Conservation (phyloP, 805 yeast species). For the Lipomyces chichibuensis region DNA sequence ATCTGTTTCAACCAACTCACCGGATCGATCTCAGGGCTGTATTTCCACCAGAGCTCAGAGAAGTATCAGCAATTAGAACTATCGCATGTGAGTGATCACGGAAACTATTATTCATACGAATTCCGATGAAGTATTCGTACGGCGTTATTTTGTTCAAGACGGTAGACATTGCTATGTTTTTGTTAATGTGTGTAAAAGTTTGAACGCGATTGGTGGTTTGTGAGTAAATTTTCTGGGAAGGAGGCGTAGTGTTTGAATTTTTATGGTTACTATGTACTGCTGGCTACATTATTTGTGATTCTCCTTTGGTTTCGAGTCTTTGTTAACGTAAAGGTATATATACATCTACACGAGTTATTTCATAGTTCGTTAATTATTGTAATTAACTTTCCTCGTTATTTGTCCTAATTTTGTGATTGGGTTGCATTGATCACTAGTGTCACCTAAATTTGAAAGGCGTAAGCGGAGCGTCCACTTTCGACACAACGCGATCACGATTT, state of each 20-base stretch:
- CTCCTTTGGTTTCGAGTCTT: neutral
- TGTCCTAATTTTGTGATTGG: too few species aligned
- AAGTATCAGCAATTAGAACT: constrained; percentile 77
- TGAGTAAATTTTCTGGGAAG: neutral
- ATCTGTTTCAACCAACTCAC: constrained; percentile 76
- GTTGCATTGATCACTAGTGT: neutral
- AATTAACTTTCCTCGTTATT: neutral
- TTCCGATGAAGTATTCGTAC: constrained; percentile 25
- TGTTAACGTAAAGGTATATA: neutral
- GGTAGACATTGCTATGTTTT: neutral
- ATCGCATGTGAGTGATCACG: constrained; percentile 35
- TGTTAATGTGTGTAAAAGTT: neutral
- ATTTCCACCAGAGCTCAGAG: constrained; percentile 79
- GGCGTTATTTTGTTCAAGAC: neutral
- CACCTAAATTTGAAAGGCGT: neutral
- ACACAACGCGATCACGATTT: neutral
- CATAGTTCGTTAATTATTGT: too few species aligned
- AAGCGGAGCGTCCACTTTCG: neutral
- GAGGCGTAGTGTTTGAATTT: neutral
- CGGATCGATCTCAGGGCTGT: constrained; percentile 78
- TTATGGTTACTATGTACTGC: neutral
- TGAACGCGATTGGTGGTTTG: neutral
- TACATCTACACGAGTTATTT: neutral
- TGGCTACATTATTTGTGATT: neutral
- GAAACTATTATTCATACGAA: constrained; percentile 31